Base-by-base conservation (phyloP, 2,329 filamentous ascomycete genomes). In the Xylariaceae sp. region DNA sequence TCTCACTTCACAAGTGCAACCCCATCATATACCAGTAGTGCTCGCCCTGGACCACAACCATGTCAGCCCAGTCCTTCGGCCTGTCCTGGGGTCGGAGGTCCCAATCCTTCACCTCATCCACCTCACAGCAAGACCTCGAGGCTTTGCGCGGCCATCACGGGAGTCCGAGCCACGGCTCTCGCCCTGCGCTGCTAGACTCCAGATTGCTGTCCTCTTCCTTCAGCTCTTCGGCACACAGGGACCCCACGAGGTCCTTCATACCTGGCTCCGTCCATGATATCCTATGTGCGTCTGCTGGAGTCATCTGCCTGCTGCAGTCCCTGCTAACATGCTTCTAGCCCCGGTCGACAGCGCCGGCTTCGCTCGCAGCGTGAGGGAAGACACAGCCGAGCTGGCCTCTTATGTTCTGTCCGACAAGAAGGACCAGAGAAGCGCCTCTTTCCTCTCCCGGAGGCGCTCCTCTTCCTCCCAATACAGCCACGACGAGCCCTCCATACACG, bases 321-420 rank as follows among this genome's bases (percentile, higher is more conserved):
- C 23, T 19, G 38, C 47, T 50, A 41, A 44, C 40, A 32, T 17
- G 32, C 25, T 25, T 32, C 26, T 43, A 75, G 69, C 63, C 24
- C 68, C 70, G 13, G 53, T 75, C 59, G 83, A 90, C 53, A 82
- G 76, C 47, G 72, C 77, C 13, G 76, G 85, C 47, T 84, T 85
- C 57, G 83, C 85, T 21, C 77, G 80, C 38, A 83, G 79, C 44
- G 82, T 94, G 25, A 81, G 88, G 43, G 81, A 92, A 59, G 82
- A 92, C 53, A 93, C 88, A 3, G 85, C 87, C 32, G 86, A 94
- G 59, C 69, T 94, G 36, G 88, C 88, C 27, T 86, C 77, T 13
- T 87, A 89, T 55, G 80, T 86, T 31, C 71, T 94, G 18, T 80
- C 80, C 24, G 77, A 83, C 47, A 70, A 71, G 47, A 61, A 68